Evolutionary conservation across 192 early-diverging fungal species (phyloP), one percentile per base, ranked within the genome.

Genomic region (Podila clonocystis): DNA sequence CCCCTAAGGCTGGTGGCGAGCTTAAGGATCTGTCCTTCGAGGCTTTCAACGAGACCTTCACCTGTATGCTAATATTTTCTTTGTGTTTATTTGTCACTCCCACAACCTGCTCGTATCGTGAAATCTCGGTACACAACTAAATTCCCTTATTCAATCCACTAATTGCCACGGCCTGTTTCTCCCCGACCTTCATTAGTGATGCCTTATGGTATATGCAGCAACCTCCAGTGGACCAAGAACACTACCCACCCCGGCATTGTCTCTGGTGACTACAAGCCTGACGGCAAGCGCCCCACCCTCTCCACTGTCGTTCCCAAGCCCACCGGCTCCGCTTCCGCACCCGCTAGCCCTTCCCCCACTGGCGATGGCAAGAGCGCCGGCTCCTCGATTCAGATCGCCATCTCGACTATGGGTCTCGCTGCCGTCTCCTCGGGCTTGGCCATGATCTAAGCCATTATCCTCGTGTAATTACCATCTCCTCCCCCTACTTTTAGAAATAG

Each of bases 31-130:
- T 76, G 17, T 69, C 67, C 36, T 20, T 34, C 61, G 58, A 62
- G 20, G 74, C 74, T 9, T 58, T 76, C 41, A 76, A 75, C 66
- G 28, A 62, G 28, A 75, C 73, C n/a, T n/a, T n/a, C n/a, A n/a
- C n/a, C n/a, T n/a, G n/a, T n/a, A n/a, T n/a, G n/a, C n/a, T n/a
- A n/a, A n/a, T n/a, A n/a, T n/a, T n/a, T n/a, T n/a, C n/a, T n/a
- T n/a, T n/a, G n/a, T n/a, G n/a, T n/a, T n/a, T n/a, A n/a, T n/a
- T n/a, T n/a, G n/a, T n/a, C n/a, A n/a, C n/a, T n/a, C n/a, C n/a
- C n/a, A n/a, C n/a, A n/a, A n/a, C n/a, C n/a, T n/a, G n/a, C n/a
- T n/a, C n/a, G n/a, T n/a, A n/a, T n/a, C n/a, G n/a, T n/a, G n/a
- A n/a, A n/a, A n/a, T n/a, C n/a, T n/a, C n/a, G n/a, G n/a, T n/a